phyloP scores from a whole-genome alignment of 441 rosid genomes.

The Populus hybrid region DNA sequence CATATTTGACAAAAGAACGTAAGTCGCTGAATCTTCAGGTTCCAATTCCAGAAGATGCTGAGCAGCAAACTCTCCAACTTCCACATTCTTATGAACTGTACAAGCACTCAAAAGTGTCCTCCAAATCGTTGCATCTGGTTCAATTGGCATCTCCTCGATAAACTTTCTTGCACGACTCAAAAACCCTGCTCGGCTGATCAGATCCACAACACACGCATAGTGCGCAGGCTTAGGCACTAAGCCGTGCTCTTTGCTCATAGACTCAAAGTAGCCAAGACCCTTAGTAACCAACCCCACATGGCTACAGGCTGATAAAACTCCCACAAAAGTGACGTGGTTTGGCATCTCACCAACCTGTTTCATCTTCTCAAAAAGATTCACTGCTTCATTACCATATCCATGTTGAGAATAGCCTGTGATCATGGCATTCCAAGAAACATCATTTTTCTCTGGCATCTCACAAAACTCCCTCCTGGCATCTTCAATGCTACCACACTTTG shows the following conservation, averaged over 20 bases:
- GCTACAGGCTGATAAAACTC: slow-evolving; percentile 81
- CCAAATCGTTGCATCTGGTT: slow-evolving; percentile 83
- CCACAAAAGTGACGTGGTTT: slow-evolving; percentile 69
- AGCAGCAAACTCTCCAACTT: slow-evolving; percentile 75
- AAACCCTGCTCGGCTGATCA: slow-evolving; percentile 81
- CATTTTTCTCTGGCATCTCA: slow-evolving; percentile 60
- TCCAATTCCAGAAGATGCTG: slow-evolving; percentile 53
- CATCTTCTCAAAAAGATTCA: slow-evolving; percentile 69
- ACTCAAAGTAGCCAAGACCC: slow-evolving; percentile 58
- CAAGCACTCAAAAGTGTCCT: slow-evolving; percentile 91
- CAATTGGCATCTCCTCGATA: slow-evolving; percentile 48
- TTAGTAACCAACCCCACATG: slow-evolving; percentile 72
- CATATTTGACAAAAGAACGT: slow-evolving; percentile 80
- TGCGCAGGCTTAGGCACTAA: slow-evolving; percentile 73
- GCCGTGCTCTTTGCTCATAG: slow-evolving; percentile 49
- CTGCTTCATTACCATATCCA: slow-evolving; percentile 62
- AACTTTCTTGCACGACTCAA: slow-evolving; percentile 54
- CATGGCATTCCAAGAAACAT: slow-evolving; percentile 89
- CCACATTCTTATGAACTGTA: slow-evolving; percentile 59
- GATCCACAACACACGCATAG: slow-evolving; percentile 80
- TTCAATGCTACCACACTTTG: slow-evolving; percentile 76
- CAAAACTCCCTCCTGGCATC: slow-evolving; percentile 60
- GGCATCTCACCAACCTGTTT: slow-evolving; percentile 52
- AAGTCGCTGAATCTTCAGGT: slow-evolving; percentile 73
- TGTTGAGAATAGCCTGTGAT: slow-evolving; percentile 83